Evolutionary conservation across 352 stramenopile species (phyloP), one percentile per base, ranked within the genome.

Genomic region (Pythium apleroticum): DNA sequence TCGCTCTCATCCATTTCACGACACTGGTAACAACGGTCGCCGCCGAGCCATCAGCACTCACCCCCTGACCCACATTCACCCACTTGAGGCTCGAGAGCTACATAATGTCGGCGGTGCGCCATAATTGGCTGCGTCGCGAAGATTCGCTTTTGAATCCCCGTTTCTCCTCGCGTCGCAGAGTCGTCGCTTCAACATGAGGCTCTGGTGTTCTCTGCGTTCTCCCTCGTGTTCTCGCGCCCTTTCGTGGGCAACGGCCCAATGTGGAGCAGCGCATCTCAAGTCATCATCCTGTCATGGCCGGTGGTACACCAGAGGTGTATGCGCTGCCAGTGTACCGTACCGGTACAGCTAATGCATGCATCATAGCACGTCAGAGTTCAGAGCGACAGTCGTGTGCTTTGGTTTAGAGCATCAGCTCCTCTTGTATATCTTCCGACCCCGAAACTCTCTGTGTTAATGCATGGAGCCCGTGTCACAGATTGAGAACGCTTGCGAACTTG

Each of bases 121-220:
- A 50, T 50, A 25, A 50, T 50, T 50, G 43, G 43, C 7, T 20
- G 43, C 43, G n/a, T 22, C n/a, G n/a, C n/a, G 4, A 45, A 69
- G 62, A 69, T 69, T 69, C 62, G 37, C 52, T 63, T 69, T 69
- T 59, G 62, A 69, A 69, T 69, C 62, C 54, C 53, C 30, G 11
- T 15, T 24, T 39, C 25, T 54, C 12, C 35, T 28, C 45, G 45
- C 45, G 57, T 67, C 60, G 60, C 60, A 43, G 14, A 12, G 43
- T 66, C 50, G 50, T 31, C 17, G 52, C 61, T 68, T 68, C 61
- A 68, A 68, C 28, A 19, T 56, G 49, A 39, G 25, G 24, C 24
- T 12, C 15, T 15, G 15, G 37, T 52, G 49, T 55, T 46, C 46
- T 27, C 30, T 52, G 14, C 24, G 39, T 7, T 22, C 14, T 45